phyloP scores from a whole-genome alignment of 768 basidiomycete genomes.

The Pisolithus marmoratus region DNA sequence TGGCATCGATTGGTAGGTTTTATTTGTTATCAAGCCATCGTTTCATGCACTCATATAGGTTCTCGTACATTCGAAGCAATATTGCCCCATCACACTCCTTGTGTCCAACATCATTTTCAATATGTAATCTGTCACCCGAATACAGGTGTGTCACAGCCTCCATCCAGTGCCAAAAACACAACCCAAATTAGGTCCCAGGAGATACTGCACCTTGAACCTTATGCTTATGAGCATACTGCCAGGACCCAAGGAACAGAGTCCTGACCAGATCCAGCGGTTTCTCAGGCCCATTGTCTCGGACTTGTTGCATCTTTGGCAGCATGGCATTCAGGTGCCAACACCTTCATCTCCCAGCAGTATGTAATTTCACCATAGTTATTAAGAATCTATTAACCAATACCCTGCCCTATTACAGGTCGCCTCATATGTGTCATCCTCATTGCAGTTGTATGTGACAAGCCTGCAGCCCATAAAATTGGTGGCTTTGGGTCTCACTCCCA shows the following conservation, averaged over 20 bases:
- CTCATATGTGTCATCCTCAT: constrained; percentile 27
- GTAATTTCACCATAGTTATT: neutral
- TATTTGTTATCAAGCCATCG: constrained; percentile 19
- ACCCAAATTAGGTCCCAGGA: no score
- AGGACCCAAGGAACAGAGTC: constrained; percentile 22
- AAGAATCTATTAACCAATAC: neutral
- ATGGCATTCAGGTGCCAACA: constrained; percentile 20
- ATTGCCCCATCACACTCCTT: constrained; percentile 33
- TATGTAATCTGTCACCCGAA: constrained; percentile 26
- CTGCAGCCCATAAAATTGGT: constrained; percentile 31
- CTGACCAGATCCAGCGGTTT: constrained; percentile 23
- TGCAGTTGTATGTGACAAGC: constrained; percentile 34
- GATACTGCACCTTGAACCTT: constrained; percentile 22
- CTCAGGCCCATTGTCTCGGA: constrained; percentile 22
- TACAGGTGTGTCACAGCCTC: constrained; percentile 21
- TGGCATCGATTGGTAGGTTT: no score
- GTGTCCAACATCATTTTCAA: constrained; percentile 28
- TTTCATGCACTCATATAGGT: constrained; percentile 27
- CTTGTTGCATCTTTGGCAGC: constrained; percentile 18
- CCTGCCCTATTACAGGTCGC: constrained; percentile 8
- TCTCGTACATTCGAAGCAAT: no score
- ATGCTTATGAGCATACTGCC: constrained; percentile 22
- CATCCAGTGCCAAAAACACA: no score
- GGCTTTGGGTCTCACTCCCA: constrained; percentile 28
- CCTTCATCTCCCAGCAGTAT: constrained; percentile 19